Evolutionary conservation across 257 asterid species (phyloP).

Genomic region (Solanum pinnatisectum): DNA sequence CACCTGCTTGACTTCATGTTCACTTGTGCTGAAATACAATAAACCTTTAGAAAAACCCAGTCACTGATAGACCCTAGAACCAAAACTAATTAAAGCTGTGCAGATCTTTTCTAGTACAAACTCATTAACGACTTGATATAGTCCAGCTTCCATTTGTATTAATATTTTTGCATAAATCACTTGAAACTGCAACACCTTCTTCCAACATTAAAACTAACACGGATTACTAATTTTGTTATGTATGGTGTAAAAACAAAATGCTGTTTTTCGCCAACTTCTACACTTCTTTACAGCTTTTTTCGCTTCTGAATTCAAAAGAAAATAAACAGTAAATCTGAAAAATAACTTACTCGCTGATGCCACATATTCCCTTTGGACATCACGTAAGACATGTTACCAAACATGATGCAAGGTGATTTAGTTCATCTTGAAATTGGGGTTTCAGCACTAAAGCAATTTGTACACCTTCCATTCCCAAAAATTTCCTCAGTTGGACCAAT

Average conservation of each 20-base stretch:
- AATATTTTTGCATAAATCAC: not conserved
- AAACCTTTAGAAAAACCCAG: not conserved
- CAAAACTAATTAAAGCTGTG: not conserved
- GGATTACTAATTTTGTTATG: not conserved
- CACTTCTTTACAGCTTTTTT: not conserved
- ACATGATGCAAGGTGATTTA: not conserved
- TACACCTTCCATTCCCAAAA: not conserved
- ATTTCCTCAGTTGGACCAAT: not conserved
- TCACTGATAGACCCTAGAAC: not conserved
- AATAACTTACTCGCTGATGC: conserved; percentile 16
- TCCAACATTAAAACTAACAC: not conserved
- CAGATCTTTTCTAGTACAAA: not conserved
- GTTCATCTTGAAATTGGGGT: not conserved
- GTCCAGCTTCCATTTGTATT: not conserved
- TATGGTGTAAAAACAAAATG: not conserved
- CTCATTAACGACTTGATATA: not conserved
- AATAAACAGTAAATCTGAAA: conserved; percentile 5
- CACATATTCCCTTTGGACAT: not conserved
- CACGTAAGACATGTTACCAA: not conserved
- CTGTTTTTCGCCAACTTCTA: not conserved
- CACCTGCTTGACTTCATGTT: not conserved
- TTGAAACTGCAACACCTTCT: not conserved
- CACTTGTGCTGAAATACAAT: not conserved
- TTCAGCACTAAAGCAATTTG: not conserved
- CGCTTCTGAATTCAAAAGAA: not conserved